Conservation (phyloP, 2,329 filamentous ascomycete species). For the Pseudocercospora musae region DNA sequence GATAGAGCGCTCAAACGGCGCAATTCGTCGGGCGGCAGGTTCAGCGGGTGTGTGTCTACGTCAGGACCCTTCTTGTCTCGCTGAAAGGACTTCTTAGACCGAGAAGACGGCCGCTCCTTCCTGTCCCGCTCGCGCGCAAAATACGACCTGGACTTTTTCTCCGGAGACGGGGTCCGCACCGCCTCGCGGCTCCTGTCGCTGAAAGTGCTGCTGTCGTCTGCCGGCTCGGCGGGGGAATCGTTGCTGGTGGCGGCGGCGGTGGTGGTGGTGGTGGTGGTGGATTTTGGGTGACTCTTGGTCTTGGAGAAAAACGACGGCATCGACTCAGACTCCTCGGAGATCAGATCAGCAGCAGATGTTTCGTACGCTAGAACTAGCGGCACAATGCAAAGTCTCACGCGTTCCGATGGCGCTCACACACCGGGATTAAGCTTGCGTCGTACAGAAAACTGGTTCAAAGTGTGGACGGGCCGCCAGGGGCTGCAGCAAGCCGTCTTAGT, state of each 20-base stretch:
- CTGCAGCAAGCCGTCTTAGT: neutral
- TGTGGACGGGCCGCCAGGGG: neutral
- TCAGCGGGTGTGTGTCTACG: slow-evolving; percentile 70
- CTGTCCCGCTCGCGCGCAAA: slow-evolving; percentile 28
- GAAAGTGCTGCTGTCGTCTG: neutral
- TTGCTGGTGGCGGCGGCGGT: neutral
- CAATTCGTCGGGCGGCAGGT: slow-evolving; percentile 83
- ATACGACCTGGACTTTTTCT: slow-evolving; percentile 23
- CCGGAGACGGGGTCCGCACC: slow-evolving; percentile 10
- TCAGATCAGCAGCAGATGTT: neutral
- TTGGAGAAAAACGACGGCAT: neutral
- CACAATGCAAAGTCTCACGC: neutral
- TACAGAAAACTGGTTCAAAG: neutral
- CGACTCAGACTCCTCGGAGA: neutral
- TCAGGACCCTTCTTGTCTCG: slow-evolving; percentile 40
- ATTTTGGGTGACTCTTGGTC: neutral
- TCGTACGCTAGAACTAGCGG: neutral
- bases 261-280: neutral
- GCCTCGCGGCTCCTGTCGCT: neutral
- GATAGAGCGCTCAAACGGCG: slow-evolving; percentile 66
- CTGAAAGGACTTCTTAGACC: slow-evolving; percentile 25
- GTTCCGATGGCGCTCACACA: neutral
- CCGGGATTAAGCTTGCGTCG: neutral
- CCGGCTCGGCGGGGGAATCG: neutral
- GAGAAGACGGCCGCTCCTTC: slow-evolving; percentile 24